Conservation (phyloP, 139 green algal genomes). For the Chlorella sorokiniana region DNA sequence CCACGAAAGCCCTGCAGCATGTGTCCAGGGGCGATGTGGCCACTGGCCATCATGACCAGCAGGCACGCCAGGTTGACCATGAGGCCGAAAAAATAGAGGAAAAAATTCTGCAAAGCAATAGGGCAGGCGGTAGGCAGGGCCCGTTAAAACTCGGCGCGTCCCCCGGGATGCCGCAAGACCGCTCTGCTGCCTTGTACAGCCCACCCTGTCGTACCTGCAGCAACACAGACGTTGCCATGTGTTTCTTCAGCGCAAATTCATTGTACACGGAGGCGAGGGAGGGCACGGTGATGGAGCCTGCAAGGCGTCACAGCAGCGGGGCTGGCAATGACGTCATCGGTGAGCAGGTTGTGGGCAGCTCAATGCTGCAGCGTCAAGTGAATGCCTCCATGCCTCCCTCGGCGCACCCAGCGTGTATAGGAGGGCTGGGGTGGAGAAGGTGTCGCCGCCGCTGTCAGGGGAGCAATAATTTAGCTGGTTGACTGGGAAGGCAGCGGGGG, state of each 20-base stretch:
- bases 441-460: slow-evolving; percentile 32
- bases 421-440: slow-evolving; percentile 48
- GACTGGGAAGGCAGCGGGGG: slow-evolving; percentile 42
- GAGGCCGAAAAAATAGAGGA: slow-evolving; percentile 91
- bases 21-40: not conserved
- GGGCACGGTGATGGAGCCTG: slow-evolving; percentile 83
- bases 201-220: slow-evolving; percentile 62
- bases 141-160: too few species aligned
- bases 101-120: slow-evolving; percentile 89
- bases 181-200: too few species aligned
- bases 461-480: slow-evolving; percentile 87
- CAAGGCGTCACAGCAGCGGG: not conserved
- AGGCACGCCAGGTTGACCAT: slow-evolving; percentile 27
- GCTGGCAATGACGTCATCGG: too few species aligned
- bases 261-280: slow-evolving; percentile 93
- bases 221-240: slow-evolving; percentile 96
- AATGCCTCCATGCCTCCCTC: too few species aligned
- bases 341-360: too few species aligned
- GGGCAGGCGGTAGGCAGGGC: not conserved
- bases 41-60: slow-evolving; percentile 33
- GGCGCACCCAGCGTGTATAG: slow-evolving; percentile 74
- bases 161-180: too few species aligned
- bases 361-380: too few species aligned
- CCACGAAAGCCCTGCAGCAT: slow-evolving; percentile 66
- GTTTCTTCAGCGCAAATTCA: slow-evolving; percentile 92